Conservation (phyloP, 352 stramenopile genomes). For the Aphanomyces stellatus region DNA sequence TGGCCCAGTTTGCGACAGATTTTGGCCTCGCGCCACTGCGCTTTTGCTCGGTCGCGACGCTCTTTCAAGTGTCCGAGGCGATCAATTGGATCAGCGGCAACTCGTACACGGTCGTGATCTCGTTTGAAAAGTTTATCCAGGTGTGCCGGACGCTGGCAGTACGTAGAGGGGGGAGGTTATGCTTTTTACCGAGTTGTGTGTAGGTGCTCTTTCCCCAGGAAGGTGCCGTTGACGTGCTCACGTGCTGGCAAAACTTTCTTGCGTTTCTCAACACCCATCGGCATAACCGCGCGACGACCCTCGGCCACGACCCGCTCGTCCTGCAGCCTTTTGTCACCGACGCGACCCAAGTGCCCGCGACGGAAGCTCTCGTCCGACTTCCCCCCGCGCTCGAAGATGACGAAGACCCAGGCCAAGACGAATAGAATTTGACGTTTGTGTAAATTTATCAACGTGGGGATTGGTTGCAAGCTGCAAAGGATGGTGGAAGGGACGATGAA, state of each 20-base stretch:
- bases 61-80: slow-evolving; percentile 49
- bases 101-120: slow-evolving; percentile 52
- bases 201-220: slow-evolving; percentile 9
- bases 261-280: slow-evolving; percentile 12
- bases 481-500: too few relatives aligned
- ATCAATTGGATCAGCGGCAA: slow-evolving; percentile 60
- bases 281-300: slow-evolving; percentile 16
- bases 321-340: background rate
- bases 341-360: background rate
- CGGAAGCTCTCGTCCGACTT: background rate
- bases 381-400: background rate
- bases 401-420: background rate
- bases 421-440: too few relatives aligned
- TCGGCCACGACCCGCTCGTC: background rate
- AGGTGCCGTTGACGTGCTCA: background rate
- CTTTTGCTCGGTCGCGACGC: slow-evolving; percentile 23
- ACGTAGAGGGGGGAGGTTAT: background rate
- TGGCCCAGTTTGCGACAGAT: slow-evolving; percentile 38
- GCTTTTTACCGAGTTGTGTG: background rate
- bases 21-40: slow-evolving; percentile 32
- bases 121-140: slow-evolving; percentile 49
- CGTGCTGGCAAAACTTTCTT: background rate
- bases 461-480: too few relatives aligned
- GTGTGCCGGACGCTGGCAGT: slow-evolving; percentile 16
- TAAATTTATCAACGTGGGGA: too few relatives aligned